Base-by-base conservation (phyloP, 2,329 filamentous ascomycete genomes). In the Penicillium sp. region DNA sequence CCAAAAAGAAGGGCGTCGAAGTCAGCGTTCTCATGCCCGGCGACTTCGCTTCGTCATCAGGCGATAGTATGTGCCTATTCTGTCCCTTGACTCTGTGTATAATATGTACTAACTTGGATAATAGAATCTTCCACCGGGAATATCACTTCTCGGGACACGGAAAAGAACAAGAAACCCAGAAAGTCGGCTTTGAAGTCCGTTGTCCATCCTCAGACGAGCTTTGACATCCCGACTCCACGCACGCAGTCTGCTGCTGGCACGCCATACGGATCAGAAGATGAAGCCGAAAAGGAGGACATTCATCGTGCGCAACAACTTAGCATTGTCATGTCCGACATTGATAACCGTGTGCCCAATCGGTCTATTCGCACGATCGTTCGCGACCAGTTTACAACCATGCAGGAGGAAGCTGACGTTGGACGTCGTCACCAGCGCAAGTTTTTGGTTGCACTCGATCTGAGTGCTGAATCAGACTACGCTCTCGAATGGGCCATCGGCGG, bases 401-500 rank as follows among this genome's bases (percentile, higher is more conserved):
- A 87, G 38, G 80, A 86, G 57, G 84, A 91, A 62, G 88, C 88
- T 0, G 84, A 91, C 49, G 86, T 89, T 10, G 88, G 89, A 45
- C 79, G 88, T 43, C 83, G 88, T 43, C 82, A 88, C 46, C 81
- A 92, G 53, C 82, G 93, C 46, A 95, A 93, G 62, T 98, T 97
- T 66, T 75, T 98, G 13, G 90, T 96, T n/a, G 92, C 93, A 3
- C 96, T 89, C 0, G 93, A 98, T 69, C 75, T 97, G 3, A 96
- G 91, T 59, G 88, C 93, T 32, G 93, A 98, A 72, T 91, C 92
- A 4, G 88, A 89, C 6, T 95, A 97, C 68, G 93, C 93, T 1
- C 78, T 98, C 28, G 93, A 98, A 69, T 98, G 93, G 93, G 93
- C 92, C 0, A 91, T 98, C 48, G 93, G 93, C 6, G 97, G 92